Evolutionary conservation across 768 basidiomycete genomes (phyloP).

Genomic region (Phlebiopsis flavidoalba): DNA sequence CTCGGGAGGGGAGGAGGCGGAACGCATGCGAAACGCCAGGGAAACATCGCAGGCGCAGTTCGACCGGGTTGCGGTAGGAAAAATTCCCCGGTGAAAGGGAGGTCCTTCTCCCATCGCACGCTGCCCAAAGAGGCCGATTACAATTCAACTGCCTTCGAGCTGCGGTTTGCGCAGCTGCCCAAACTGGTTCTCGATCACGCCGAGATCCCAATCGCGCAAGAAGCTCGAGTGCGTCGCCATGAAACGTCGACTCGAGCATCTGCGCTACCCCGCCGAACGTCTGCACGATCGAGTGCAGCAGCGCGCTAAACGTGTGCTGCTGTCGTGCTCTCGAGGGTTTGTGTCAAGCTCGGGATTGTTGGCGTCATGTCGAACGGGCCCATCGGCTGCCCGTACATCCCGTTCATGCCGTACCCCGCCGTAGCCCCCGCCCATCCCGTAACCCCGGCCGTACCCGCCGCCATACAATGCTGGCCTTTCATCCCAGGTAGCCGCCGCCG

Average conservation of each 20-base stretch:
- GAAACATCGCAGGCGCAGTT: too few relatives aligned
- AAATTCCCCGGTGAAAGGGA: constrained; percentile 47
- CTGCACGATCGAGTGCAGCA: constrained; percentile 92
- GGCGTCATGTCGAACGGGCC: constrained; percentile 47
- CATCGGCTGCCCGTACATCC: constrained; percentile 37
- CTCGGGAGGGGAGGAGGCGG: too few relatives aligned
- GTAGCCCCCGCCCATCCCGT: constrained; percentile 27
- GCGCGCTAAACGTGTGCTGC: constrained; percentile 83
- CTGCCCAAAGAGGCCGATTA: constrained; percentile 88
- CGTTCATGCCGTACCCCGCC: constrained; percentile 31
- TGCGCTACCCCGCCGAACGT: constrained; percentile 94
- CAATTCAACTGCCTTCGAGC: constrained; percentile 57
- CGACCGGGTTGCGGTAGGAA: too few relatives aligned
- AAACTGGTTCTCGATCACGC: constrained; percentile 94
- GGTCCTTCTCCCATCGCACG: constrained; percentile 75
- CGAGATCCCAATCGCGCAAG: constrained; percentile 96
- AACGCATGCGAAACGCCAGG: too few relatives aligned
- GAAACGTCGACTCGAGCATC: constrained; percentile 93
- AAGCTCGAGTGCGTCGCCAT: constrained; percentile 96
- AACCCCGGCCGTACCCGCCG: constrained; percentile 36
- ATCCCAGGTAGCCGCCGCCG: too few relatives aligned
- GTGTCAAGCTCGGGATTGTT: constrained; percentile 64
- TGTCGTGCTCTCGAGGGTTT: constrained; percentile 85
- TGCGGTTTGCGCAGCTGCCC: constrained; percentile 84
- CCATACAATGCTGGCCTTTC: too few relatives aligned